A percentile compares a stretch with the other conserved stretches of the same genome.
Conservation (phyloP, 1,284 basidiomycete genomes). For the Naganishia cerealis region DNA sequence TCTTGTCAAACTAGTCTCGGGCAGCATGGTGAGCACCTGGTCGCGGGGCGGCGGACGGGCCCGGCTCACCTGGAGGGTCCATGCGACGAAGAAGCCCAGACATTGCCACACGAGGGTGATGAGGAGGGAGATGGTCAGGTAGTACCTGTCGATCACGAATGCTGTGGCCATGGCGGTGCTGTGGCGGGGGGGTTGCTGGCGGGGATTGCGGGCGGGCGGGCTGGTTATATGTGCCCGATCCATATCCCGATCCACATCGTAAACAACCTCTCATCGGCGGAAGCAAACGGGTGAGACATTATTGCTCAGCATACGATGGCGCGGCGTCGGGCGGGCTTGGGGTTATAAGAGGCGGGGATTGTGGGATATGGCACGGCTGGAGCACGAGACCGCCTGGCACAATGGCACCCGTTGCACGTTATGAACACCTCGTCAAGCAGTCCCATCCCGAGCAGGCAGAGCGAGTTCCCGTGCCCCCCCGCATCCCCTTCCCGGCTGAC, state of each 20-base stretch:
- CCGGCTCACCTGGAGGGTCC: slow-evolving; percentile 60
- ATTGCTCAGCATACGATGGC: slow-evolving; percentile 21
- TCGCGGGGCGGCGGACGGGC: too few relatives aligned
- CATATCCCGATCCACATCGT: too few relatives aligned
- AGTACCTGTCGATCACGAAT: slow-evolving; percentile 65
- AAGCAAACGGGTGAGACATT: background rate
- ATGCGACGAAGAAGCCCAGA: slow-evolving; percentile 67
- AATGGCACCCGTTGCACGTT: slow-evolving; percentile 43
- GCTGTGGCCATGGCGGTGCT: slow-evolving; percentile 29
- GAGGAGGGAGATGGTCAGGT: slow-evolving; percentile 66
- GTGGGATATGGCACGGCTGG: too few relatives aligned
- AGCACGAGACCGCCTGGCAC: too few relatives aligned
- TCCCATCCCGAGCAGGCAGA: slow-evolving; percentile 49
- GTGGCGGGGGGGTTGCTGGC: too few relatives aligned
- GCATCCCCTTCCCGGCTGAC: background rate
- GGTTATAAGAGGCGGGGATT: background rate
- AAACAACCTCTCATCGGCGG: background rate
- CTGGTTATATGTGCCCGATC: too few relatives aligned
- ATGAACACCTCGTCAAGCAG: slow-evolving; percentile 50
- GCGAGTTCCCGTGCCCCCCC: too few relatives aligned
- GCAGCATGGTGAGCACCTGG: background rate
- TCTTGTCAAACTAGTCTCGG: slow-evolving; percentile 64
- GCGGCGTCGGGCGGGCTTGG: background rate
- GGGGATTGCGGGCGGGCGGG: too few relatives aligned
- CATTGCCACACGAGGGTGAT: slow-evolving; percentile 68